phyloP scores from a whole-genome alignment of 164 flowering plant species.

The Berberis thunbergii region DNA sequence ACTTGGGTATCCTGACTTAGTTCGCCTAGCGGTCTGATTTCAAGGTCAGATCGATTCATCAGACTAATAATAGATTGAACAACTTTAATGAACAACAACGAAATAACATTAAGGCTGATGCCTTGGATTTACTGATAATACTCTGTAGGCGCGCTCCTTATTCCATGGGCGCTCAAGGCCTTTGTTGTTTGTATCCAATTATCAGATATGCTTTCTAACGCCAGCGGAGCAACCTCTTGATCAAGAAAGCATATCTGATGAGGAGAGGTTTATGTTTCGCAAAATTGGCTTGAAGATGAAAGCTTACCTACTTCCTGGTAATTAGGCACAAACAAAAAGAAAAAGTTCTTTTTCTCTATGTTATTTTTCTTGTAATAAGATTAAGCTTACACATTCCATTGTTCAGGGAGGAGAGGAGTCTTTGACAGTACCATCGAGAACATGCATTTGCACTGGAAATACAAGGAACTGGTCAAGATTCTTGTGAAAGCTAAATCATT shows the following conservation, averaged over 20 bases:
- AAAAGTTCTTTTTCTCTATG: neutral
- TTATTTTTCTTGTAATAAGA: neutral
- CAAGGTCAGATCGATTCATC: too few relatives aligned
- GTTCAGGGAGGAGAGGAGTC: slow-evolving; percentile 91
- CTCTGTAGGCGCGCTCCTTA: too few relatives aligned
- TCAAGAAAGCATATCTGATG: slow-evolving; percentile 79
- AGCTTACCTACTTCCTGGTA: slow-evolving; percentile 90
- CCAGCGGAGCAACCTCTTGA: slow-evolving; percentile 52
- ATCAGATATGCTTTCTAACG: too few relatives aligned
- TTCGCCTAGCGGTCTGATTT: too few relatives aligned
- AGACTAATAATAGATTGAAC: too few relatives aligned
- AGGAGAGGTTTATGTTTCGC: slow-evolving; percentile 92
- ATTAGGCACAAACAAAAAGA: neutral
- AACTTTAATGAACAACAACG: too few relatives aligned
- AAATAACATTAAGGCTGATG: too few relatives aligned
- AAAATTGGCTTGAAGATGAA: slow-evolving; percentile 93
- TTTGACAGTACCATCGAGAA: slow-evolving; percentile 96
- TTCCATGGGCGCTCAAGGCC: too few relatives aligned
- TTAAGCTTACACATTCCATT: slow-evolving; percentile 8
- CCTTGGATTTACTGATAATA: too few relatives aligned
- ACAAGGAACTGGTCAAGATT: slow-evolving; percentile 81
- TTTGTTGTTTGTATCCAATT: too few relatives aligned
- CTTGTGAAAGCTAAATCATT: slow-evolving; percentile 57
- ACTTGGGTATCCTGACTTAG: too few relatives aligned
- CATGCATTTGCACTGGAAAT: slow-evolving; percentile 98